These are phyloP conservation scores for Neurospora sp. DNA, from an alignment of 495 filamentous ascomycete species.

Conservation along the genomic window DNA sequence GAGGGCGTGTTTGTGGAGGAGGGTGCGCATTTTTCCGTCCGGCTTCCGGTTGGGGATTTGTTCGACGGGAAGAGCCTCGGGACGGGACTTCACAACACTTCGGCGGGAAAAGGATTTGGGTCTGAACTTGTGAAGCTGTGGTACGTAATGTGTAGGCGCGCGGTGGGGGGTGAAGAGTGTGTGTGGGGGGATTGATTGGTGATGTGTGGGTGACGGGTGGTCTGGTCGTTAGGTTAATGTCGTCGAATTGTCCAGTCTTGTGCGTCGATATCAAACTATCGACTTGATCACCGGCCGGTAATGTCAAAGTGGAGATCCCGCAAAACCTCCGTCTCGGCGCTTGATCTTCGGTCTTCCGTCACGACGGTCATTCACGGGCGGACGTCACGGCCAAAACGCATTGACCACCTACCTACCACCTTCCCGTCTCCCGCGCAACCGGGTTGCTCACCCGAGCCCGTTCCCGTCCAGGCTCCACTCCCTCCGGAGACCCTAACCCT, in stretches of 20 bases:
- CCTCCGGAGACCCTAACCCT: background rate
- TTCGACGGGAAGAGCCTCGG: no score
- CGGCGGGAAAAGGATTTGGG: no score
- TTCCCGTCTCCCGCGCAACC: background rate
- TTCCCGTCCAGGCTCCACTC: background rate
- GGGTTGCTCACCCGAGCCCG: background rate
- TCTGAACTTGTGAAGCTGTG: no score
- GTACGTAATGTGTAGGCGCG: background rate
- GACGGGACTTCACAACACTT: no score
- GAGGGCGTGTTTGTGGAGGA: constrained; percentile 26
- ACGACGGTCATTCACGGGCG: background rate
- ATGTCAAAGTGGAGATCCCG: background rate
- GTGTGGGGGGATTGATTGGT: background rate
- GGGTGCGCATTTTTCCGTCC: background rate
- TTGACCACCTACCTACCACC: background rate
- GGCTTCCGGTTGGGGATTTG: no score
- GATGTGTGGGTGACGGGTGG: background rate
- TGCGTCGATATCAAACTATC: background rate
- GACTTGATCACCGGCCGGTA: background rate
- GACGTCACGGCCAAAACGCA: background rate
- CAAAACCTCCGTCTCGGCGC: background rate
- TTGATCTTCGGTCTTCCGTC: background rate
- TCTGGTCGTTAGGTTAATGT: background rate
- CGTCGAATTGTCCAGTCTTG: background rate
- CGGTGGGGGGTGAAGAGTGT: background rate